Evolutionary conservation across 495 filamentous ascomycete species (phyloP), one percentile per base, ranked within the genome.

Genomic region (Annulohypoxylon bovei): DNA sequence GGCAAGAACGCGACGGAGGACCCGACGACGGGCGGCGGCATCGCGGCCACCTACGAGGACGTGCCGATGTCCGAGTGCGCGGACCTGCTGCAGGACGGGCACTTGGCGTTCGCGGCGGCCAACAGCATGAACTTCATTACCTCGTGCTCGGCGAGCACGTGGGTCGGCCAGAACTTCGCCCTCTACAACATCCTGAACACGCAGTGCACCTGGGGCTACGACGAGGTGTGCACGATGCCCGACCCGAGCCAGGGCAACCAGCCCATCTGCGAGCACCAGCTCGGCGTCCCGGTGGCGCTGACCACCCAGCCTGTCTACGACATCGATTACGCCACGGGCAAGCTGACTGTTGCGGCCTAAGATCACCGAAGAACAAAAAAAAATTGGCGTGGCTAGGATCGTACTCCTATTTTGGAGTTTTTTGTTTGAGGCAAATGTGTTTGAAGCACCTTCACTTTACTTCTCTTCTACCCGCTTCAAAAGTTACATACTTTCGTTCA

Each of bases 101-200:
- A 61, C 28, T 71, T 78, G 28, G 63, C 76, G 23, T 69, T 78
- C 61, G 62, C 68, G 33, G 76, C 74, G 6, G 63, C 70, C 58
- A 76, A 75, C 72, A 68, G 69, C 70, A 78, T 76, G 68, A 70
- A 75, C 70, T 76, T 71, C 68, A 47, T 75, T 37, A 49, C 30
- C 37, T 50, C 42, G 35, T 77, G 75, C 61, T 25, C 72, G 27
- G 62, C 62, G 8, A 57, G 53, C 63, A 76, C 68, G 65, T 80
- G 74, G 70, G 73, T 76, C 42, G 70, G 47, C 20, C 46, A 77
- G 60, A 74, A 80, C 69, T 58, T 75, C 65, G 71, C 68, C 4
- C 63, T 80, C 9, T 76, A 78, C 66, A 80, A 80, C 68, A 76
- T 80, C 54, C 35, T 56, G 33, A 76, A 78, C 65, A 18, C 74